Percentiles rank a stretch among this genome's conserved stretches.
Conservation (phyloP, 2,329 filamentous ascomycete genomes). For the Pyrenochaeta sp. region DNA sequence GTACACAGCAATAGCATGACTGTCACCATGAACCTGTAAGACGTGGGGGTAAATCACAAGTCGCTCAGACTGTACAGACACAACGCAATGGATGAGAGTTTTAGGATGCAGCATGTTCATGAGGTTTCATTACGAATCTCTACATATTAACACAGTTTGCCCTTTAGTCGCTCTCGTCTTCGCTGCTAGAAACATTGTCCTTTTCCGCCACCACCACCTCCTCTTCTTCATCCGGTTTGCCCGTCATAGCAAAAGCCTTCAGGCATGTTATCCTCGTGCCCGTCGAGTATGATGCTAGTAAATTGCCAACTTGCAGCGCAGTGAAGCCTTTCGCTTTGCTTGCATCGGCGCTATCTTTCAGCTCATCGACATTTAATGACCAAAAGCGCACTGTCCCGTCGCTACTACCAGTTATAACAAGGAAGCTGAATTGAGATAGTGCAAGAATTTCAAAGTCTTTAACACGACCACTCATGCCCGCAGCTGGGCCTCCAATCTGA, state of each 20-base stretch:
- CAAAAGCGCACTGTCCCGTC: conserved; percentile 87
- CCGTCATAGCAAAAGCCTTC: conserved; percentile 83
- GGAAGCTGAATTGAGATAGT: conserved; percentile 52
- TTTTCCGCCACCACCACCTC: conserved; percentile 27
- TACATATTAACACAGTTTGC: not conserved
- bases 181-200: conserved; percentile 28
- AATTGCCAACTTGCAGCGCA: conserved; percentile 65
- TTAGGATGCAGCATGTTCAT: too few relatives aligned
- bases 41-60: not conserved
- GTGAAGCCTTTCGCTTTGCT: conserved; percentile 32
- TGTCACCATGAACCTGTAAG: conserved; percentile 76
- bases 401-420: conserved; percentile 79
- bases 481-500: conserved; percentile 78
- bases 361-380: conserved; percentile 58
- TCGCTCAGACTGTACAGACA: not conserved
- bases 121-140: conserved; percentile 22
- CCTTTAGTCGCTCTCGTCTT: conserved; percentile 30
- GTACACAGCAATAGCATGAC: conserved; percentile 92
- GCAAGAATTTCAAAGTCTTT: conserved; percentile 84
- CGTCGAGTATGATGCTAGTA: conserved; percentile 83
- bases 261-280: conserved; percentile 90
- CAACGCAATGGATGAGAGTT: not conserved
- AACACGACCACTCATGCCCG: conserved; percentile 74
- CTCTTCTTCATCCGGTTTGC: conserved; percentile 38
- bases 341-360: conserved; percentile 21